phyloP scores from a whole-genome alignment of 352 stramenopile genomes.

The Phytopythium litorale region DNA sequence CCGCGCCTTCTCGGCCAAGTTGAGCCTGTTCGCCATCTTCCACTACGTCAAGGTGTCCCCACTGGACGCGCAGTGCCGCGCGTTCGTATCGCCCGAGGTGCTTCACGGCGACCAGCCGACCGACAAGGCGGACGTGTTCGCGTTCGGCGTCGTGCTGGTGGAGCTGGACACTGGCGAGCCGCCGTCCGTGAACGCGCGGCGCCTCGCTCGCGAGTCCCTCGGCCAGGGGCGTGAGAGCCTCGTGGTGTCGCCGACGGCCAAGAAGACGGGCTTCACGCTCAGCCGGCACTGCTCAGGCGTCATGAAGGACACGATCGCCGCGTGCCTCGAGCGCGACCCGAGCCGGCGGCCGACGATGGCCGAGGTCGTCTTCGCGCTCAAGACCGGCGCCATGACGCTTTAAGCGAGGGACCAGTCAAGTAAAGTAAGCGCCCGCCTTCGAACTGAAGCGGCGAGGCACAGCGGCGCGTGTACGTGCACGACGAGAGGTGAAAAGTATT shows the following conservation, averaged over 20 bases:
- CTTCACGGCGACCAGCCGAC: slow-evolving; percentile 64
- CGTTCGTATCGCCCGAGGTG: slow-evolving; percentile 72
- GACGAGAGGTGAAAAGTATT: background rate
- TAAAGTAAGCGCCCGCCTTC: slow-evolving; percentile 1
- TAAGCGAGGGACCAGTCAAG: slow-evolving; percentile 17
- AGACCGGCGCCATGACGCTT: slow-evolving; percentile 52
- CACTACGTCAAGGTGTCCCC: slow-evolving; percentile 74
- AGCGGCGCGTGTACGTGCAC: background rate
- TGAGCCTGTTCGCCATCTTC: slow-evolving; percentile 77
- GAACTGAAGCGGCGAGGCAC: background rate
- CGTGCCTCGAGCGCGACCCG: slow-evolving; percentile 56
- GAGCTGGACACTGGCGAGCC: slow-evolving; percentile 72
- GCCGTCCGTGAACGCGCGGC: slow-evolving; percentile 55
- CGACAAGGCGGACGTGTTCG: slow-evolving; percentile 69
- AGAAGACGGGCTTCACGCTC: slow-evolving; percentile 51
- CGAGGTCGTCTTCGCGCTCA: slow-evolving; percentile 54
- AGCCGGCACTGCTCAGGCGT: slow-evolving; percentile 50
- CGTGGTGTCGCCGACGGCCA: slow-evolving; percentile 29
- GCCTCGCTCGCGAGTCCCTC: slow-evolving; percentile 25
- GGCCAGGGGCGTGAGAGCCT: slow-evolving; percentile 15
- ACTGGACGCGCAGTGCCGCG: slow-evolving; percentile 55
- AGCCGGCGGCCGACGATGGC: slow-evolving; percentile 50
- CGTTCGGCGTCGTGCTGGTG: slow-evolving; percentile 75
- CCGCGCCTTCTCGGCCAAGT: slow-evolving; percentile 55
- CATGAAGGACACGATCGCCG: slow-evolving; percentile 63